Evolutionary conservation across 2,329 filamentous ascomycete species (phyloP).

Genomic region (Xylaria sp.): DNA sequence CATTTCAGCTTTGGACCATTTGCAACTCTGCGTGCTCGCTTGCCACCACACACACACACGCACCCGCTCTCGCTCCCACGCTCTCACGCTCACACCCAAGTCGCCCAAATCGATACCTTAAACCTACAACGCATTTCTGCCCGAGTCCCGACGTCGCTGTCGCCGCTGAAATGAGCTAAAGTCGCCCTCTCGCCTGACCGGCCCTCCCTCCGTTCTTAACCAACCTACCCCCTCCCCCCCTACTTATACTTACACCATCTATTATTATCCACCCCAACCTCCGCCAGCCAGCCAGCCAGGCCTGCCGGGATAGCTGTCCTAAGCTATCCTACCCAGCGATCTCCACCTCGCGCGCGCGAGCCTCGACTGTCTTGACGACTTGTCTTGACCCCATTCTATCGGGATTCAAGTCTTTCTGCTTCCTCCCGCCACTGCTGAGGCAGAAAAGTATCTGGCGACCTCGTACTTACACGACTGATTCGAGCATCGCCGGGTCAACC

Average conservation of each 20-base stretch:
- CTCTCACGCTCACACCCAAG: conserved; percentile 32
- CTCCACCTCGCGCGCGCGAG: conserved; percentile 29
- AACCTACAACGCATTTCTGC: conserved; percentile 36
- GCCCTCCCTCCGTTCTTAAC: conserved; percentile 30
- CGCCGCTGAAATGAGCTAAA: conserved; percentile 41
- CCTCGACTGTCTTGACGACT: conserved; percentile 24
- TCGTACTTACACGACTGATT: conserved; percentile 17
- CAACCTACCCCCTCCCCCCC: not conserved
- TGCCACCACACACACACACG: not conserved
- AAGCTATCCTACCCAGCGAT: conserved; percentile 29
- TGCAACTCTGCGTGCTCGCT: not conserved
- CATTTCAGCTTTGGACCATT: not conserved
- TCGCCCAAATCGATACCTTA: conserved; percentile 38
- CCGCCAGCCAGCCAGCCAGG: conserved; percentile 23
- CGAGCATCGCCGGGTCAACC: conserved; percentile 3
- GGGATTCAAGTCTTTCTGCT: conserved; percentile 19
- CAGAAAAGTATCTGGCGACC: conserved; percentile 23
- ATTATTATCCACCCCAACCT: conserved; percentile 24
- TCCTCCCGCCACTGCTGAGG: conserved; percentile 11
- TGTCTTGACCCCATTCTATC: conserved; percentile 18
- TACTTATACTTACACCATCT: conserved; percentile 12
- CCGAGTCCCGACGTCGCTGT: conserved; percentile 34
- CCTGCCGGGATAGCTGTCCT: conserved; percentile 35
- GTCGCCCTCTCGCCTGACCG: conserved; percentile 37
- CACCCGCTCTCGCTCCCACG: not conserved